These are phyloP conservation scores for Teratosphaeria pseudoeucalypti DNA, from an alignment of 2,329 filamentous ascomycete genomes.

Conservation along the genomic window DNA sequence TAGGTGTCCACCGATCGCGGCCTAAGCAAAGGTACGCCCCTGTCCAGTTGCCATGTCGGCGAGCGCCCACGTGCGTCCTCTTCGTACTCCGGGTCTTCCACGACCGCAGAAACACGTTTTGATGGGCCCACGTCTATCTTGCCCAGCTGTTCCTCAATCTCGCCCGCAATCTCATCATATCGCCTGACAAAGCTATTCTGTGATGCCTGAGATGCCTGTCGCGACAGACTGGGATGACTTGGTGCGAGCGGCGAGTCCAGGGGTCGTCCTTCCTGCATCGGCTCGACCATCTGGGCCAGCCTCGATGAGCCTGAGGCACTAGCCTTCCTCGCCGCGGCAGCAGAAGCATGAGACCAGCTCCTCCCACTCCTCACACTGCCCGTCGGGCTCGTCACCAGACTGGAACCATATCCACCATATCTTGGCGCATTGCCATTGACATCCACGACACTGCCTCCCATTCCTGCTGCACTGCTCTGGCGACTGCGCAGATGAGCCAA, in stretches of 20 bases:
- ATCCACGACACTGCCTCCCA: conserved; percentile 56
- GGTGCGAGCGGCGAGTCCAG: conserved; percentile 23
- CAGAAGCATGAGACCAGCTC: conserved; percentile 28
- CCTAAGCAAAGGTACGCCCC: conserved; percentile 16
- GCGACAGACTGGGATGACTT: conserved; percentile 3
- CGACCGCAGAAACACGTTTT: neutral
- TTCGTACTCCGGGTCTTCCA: neutral
- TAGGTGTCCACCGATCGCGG: conserved; percentile 49
- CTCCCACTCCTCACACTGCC: conserved; percentile 44
- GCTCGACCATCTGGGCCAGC: conserved; percentile 32
- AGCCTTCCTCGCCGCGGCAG: conserved; percentile 24
- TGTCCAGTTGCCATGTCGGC: neutral
- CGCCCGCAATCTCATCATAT: conserved; percentile 22
- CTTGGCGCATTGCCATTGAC: conserved; percentile 54
- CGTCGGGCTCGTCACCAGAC: conserved; percentile 57
- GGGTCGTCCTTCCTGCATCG: conserved; percentile 25
- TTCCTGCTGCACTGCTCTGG: conserved; percentile 26
- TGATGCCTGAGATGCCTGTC: conserved; percentile 9
- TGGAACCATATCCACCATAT: conserved; percentile 60
- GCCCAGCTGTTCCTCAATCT: conserved; percentile 20
- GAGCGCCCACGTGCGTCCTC: neutral
- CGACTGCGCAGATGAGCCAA: conserved; percentile 49
- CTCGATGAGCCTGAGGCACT: conserved; percentile 33
- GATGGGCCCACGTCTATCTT: conserved; percentile 17
- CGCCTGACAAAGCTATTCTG: conserved; percentile 17